phyloP scores from a whole-genome alignment of 345 rosid genomes.

The Garcia nutans region DNA sequence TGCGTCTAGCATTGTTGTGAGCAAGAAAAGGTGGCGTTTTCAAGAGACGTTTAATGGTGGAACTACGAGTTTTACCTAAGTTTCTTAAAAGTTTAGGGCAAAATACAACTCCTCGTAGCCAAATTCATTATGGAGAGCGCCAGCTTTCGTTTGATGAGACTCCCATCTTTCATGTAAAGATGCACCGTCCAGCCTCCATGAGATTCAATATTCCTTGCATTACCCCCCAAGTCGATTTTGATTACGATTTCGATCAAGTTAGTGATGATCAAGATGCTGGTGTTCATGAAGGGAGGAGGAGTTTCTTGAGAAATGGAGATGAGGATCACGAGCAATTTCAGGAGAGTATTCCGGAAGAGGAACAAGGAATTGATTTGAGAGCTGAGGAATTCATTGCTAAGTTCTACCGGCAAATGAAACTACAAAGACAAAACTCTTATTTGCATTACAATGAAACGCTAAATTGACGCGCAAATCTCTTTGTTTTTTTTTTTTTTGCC shows the following conservation, averaged over 20 bases:
- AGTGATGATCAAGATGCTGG: neutral
- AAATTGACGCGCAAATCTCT: conserved; percentile 10
- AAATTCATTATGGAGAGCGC: conserved; percentile 47
- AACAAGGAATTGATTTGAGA: conserved; percentile 66
- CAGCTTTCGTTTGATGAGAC: conserved; percentile 87
- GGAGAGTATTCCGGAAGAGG: conserved; percentile 37
- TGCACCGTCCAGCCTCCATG: conserved; percentile 62
- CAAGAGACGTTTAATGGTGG: conserved; percentile 48
- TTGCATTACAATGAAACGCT: conserved; percentile 43
- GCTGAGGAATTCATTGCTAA: conserved; percentile 87
- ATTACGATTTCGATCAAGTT: conserved; percentile 39
- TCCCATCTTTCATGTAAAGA: conserved; percentile 66
- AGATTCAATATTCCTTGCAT: conserved; percentile 74
- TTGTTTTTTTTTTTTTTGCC: neutral
- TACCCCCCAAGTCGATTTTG: conserved; percentile 51
- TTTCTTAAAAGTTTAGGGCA: conserved; percentile 48
- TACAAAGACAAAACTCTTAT: conserved; percentile 78
- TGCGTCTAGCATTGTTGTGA: conserved; percentile 62
- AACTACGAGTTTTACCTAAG: conserved; percentile 51
- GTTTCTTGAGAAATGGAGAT: conserved; percentile 16
- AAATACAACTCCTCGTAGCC: conserved; percentile 23
- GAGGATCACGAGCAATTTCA: conserved; percentile 19
- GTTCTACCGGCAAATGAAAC: conserved; percentile 70
- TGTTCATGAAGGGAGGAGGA: conserved; percentile 12
- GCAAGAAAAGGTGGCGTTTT: conserved; percentile 68